phyloP scores from a whole-genome alignment of 768 basidiomycete species.

The Russula earlei region DNA sequence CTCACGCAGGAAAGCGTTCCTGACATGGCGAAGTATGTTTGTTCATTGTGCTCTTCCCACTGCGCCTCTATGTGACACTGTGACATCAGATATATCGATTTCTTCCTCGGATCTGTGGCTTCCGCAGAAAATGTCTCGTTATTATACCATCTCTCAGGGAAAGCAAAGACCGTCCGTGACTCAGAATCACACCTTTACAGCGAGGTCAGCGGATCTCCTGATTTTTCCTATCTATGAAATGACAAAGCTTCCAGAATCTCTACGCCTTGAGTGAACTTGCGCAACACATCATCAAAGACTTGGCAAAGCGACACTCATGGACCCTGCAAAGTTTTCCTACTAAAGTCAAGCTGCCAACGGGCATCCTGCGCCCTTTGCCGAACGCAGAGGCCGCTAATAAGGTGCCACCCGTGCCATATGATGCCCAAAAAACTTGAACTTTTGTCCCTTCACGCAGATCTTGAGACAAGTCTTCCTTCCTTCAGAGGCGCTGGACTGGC shows the following conservation, averaged over 20 bases:
- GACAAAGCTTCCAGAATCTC: conserved; percentile 49
- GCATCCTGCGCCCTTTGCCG: conserved; percentile 70
- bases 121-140: conserved; percentile 77
- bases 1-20: conserved; percentile 56
- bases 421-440: neutral
- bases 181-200: conserved; percentile 54
- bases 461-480: conserved; percentile 60
- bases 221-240: neutral
- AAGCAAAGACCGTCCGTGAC: conserved; percentile 83
- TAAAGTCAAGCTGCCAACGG: conserved; percentile 66
- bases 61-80: neutral
- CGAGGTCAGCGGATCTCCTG: conserved; percentile 42
- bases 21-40: conserved; percentile 70
- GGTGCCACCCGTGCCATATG: conserved; percentile 30
- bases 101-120: conserved; percentile 73
- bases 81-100: conserved; percentile 69
- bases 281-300: conserved; percentile 71
- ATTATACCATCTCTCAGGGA: conserved; percentile 71
- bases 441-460: conserved; percentile 38
- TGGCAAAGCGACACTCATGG: conserved; percentile 62
- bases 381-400: conserved; percentile 55
- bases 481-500: conserved; percentile 46
- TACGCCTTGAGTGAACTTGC: conserved; percentile 85
- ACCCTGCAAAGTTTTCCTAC: conserved; percentile 70
- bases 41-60: neutral